phyloP scores from a whole-genome alignment of 2,329 filamentous ascomycete species.

The Cladosporium colombiae region DNA sequence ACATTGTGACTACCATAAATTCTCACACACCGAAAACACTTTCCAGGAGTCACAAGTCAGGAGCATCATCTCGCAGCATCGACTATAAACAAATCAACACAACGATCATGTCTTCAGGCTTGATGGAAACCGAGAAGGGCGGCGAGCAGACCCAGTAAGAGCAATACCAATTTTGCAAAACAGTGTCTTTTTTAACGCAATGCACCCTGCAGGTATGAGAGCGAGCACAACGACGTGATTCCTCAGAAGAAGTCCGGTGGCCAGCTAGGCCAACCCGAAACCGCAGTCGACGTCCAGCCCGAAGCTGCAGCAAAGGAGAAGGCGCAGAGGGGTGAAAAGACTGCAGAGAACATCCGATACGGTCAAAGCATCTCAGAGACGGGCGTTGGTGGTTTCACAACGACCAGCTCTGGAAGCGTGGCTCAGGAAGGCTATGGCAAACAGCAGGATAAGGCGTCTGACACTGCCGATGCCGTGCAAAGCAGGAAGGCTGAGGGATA shows the following conservation, averaged over 20 bases:
- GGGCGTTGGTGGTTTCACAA: slow-evolving; percentile 57
- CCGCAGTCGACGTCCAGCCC: slow-evolving; percentile 38
- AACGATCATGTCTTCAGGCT: slow-evolving; percentile 51
- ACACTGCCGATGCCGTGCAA: slow-evolving; percentile 39
- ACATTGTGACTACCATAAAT: not conserved
- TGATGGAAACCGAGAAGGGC: slow-evolving; percentile 61
- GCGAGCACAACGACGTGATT: slow-evolving; percentile 51
- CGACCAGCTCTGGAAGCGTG: slow-evolving; percentile 39
- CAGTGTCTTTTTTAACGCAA: not conserved
- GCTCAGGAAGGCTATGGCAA: slow-evolving; percentile 40
- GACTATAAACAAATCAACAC: not conserved
- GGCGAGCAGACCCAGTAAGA: slow-evolving; percentile 61
- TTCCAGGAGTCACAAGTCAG: not conserved
- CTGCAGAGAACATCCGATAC: slow-evolving; percentile 56
- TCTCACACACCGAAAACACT: not conserved
- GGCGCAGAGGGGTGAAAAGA: slow-evolving; percentile 44
- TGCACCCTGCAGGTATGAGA: slow-evolving; percentile 55
- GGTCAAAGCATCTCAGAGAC: slow-evolving; percentile 59
- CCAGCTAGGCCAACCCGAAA: slow-evolving; percentile 50
- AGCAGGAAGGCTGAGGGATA: slow-evolving; percentile 41
- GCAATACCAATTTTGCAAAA: not conserved
- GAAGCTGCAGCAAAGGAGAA: slow-evolving; percentile 36
- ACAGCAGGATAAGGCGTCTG: slow-evolving; percentile 29
- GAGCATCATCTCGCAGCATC: not conserved
- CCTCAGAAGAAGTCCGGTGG: slow-evolving; percentile 57